These are phyloP conservation scores for Exophiala sideris DNA, from an alignment of 2,329 filamentous ascomycete species.

Conservation along the genomic window DNA sequence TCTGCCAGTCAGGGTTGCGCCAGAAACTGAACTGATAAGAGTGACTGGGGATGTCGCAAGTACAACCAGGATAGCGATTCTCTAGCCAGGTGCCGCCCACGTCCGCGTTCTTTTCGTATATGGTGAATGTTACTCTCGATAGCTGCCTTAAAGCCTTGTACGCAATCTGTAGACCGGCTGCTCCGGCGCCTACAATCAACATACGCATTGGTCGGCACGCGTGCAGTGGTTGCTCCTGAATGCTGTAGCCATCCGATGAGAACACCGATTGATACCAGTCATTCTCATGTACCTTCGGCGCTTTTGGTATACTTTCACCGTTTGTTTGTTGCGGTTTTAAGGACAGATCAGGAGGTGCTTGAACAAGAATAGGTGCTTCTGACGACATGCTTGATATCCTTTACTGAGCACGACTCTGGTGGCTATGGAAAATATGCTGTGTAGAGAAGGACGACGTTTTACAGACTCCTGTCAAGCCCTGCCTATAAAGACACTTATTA, in stretches of 20 bases:
- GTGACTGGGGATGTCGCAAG: conserved; percentile 47
- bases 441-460: too few species aligned
- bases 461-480: too few species aligned
- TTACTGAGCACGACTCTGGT: too few species aligned
- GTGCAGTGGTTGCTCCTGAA: conserved; percentile 15
- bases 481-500: too few species aligned
- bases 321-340: too few species aligned
- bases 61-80: conserved; percentile 33
- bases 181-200: conserved; percentile 25
- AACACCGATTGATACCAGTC: conserved; percentile 15
- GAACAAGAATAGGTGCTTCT: too few species aligned
- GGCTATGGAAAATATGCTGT: too few species aligned
- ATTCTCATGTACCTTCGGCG: conserved; percentile 9
- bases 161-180: conserved; percentile 33
- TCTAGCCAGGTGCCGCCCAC: conserved; percentile 34
- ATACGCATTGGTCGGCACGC: conserved; percentile 16
- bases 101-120: conserved; percentile 31
- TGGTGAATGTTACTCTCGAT: conserved; percentile 25
- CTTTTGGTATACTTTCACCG: too few species aligned
- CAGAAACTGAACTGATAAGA: conserved; percentile 52
- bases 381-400: too few species aligned
- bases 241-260: conserved; percentile 20
- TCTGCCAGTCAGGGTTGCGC: conserved; percentile 33
- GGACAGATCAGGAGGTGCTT: too few species aligned
- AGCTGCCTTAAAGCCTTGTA: conserved; percentile 24